Base-by-base conservation (phyloP, 192 early-diverging fungal species). In the Helicostylum pulchrum region DNA sequence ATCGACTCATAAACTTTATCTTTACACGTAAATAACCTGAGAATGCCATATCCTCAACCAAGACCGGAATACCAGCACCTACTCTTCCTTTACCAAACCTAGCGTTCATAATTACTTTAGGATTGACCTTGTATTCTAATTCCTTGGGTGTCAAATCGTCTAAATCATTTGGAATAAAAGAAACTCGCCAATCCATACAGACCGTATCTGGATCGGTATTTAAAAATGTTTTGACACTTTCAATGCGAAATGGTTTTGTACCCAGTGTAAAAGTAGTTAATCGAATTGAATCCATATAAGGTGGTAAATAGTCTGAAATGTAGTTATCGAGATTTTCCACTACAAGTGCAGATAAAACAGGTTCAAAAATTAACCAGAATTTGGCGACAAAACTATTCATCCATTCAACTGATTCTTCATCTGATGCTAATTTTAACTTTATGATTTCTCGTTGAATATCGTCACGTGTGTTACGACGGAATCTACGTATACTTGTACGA, bases 341-440 rank as follows among this genome's bases (percentile, higher is more conserved):
- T 17, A 92, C 81, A 45, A 78, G 80, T 44, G 78, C 84, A 52
- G 83, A 81, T 47, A 93, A 74, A 10, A 79, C 81, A n/a, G 90
- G 90, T 75, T 93, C 92, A 64, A 84, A 91, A 62, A 84, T 87
- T 15, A 86, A 62, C 92, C 92, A 93, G 72, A 90, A 92, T 34
- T 80, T 76, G 6, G 67, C 69, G 26, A 89, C 64, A 68, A 91
- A 89, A 66, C 78, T 77, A 72, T 93, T 93, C 31, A 93, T 64
- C 91, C 91, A 93, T 21, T 90, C 86, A 15, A 86, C 88, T 48
- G 81, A 78, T 70, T 87, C 85, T 45, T 83, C 71, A 17, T 77
- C 78, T 7, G 70, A 67, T 7, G 77, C 83, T 12, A 87, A 67
- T 9, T 72, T 71, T 4, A 64, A 55, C 30, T 62, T 64, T 53